phyloP scores from a whole-genome alignment of 371 early-diverging fungal genomes.

The Blastocladiella emersonii region DNA sequence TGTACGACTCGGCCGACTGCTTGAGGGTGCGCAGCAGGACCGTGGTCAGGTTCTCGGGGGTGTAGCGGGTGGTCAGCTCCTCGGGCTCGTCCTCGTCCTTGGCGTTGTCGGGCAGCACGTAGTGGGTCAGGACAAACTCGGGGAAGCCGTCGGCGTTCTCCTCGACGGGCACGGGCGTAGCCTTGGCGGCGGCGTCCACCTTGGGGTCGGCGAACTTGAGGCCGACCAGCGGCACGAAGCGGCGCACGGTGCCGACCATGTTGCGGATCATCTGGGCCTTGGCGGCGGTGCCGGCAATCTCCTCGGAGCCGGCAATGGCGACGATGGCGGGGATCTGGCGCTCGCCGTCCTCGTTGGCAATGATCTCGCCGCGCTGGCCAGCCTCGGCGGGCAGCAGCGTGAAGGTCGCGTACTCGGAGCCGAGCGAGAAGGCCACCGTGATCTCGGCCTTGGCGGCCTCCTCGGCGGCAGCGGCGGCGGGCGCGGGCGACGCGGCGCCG shows the following conservation, averaged over 20 bases:
- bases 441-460: not conserved
- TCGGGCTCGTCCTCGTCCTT: slow-evolving; percentile 31
- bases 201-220: slow-evolving; percentile 20
- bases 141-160: slow-evolving; percentile 24
- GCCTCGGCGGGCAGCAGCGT: slow-evolving; percentile 2
- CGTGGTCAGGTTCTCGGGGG: slow-evolving; percentile 54
- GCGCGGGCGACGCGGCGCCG: not conserved
- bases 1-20: slow-evolving; percentile 76
- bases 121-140: not conserved
- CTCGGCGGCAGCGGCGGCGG: not conserved
- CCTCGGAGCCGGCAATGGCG: slow-evolving; percentile 82
- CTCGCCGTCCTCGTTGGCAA: slow-evolving; percentile 96
- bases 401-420: slow-evolving; percentile 3
- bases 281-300: slow-evolving; percentile 86
- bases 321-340: slow-evolving; percentile 83
- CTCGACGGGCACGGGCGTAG: slow-evolving; percentile 15
- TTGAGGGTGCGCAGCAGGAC: slow-evolving; percentile 67
- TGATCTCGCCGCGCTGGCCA: slow-evolving; percentile 41
- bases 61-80: slow-evolving; percentile 34
- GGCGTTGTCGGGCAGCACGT: not conserved
- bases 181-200: not conserved
- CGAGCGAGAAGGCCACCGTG: slow-evolving; percentile 1
- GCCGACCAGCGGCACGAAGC: slow-evolving; percentile 75
- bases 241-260: slow-evolving; percentile 68
- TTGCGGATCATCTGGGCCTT: slow-evolving; percentile 78